These are phyloP conservation scores for Lasiodiplodia theobromae DNA, from an alignment of 2,329 filamentous ascomycete genomes.

Conservation along the genomic window DNA sequence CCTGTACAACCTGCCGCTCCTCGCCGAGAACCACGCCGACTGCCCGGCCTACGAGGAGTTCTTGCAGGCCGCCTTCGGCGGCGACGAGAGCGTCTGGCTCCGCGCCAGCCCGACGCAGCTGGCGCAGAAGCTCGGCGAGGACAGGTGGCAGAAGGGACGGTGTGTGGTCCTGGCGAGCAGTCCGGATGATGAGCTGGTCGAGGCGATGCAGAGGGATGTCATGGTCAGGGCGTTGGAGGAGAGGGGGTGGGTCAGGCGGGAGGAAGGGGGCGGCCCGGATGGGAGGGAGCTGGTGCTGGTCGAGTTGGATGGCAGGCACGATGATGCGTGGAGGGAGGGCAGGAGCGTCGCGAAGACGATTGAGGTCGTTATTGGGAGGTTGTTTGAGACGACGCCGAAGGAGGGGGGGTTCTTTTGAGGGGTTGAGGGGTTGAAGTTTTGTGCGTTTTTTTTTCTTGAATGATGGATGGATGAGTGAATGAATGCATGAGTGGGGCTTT, in stretches of 20 bases:
- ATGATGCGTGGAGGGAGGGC: constrained; percentile 69
- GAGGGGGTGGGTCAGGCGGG: constrained; percentile 46
- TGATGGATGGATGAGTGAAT: neutral
- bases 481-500: neutral
- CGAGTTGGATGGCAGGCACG: constrained; percentile 65
- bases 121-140: constrained; percentile 46
- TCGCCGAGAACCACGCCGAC: constrained; percentile 56
- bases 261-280: constrained; percentile 35
- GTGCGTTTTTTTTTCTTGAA: no score
- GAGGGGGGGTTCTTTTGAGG: constrained; percentile 14
- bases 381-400: constrained; percentile 1
- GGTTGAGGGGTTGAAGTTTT: no score
- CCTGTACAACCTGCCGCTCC: constrained; percentile 68
- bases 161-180: constrained; percentile 56
- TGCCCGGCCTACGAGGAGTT: constrained; percentile 65
- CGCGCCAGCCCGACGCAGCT: constrained; percentile 61
- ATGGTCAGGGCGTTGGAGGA: constrained; percentile 61
- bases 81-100: constrained; percentile 59
- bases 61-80: constrained; percentile 67
- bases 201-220: constrained; percentile 63
- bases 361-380: constrained; percentile 38
- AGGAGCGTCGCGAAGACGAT: constrained; percentile 59
- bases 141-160: constrained; percentile 24
- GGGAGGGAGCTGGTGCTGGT: constrained; percentile 46
- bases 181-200: constrained; percentile 57